phyloP scores from a whole-genome alignment of 768 basidiomycete species.

The Pisolithus albus region DNA sequence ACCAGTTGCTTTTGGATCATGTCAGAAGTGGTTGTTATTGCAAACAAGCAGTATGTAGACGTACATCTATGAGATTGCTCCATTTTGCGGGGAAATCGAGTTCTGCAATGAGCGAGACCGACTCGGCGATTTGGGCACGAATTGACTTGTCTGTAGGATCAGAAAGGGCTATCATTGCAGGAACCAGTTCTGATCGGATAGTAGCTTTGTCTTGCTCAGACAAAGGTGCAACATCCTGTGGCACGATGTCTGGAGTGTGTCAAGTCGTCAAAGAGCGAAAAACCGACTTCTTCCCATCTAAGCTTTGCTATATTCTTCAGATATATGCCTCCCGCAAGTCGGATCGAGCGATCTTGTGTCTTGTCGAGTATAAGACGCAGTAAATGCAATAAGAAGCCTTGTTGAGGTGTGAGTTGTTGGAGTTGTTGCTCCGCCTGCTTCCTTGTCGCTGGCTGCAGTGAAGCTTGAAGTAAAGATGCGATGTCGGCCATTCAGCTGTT shows the following conservation, averaged over 20 bases:
- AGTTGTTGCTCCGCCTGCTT: constrained; percentile 82
- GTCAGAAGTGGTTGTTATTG: neutral
- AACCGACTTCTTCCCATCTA: constrained; percentile 80
- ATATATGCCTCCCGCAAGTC: constrained; percentile 83
- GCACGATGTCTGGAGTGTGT: constrained; percentile 1
- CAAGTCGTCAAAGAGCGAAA: neutral
- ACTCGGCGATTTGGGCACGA: constrained; percentile 85
- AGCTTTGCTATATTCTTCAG: constrained; percentile 87
- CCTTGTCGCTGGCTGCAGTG: constrained; percentile 59
- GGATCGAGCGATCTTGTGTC: constrained; percentile 57
- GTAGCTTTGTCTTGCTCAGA: constrained; percentile 62
- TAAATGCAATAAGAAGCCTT: constrained; percentile 74
- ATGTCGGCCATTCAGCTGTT: constrained; percentile 54
- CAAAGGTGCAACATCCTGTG: constrained; percentile 67
- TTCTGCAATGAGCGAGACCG: constrained; percentile 85
- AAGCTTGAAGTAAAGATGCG: constrained; percentile 62
- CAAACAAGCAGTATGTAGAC: constrained; percentile 25
- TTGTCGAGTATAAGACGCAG: constrained; percentile 69
- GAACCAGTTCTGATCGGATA: constrained; percentile 73
- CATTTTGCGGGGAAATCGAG: constrained; percentile 88
- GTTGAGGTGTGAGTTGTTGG: constrained; percentile 55
- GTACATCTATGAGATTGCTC: constrained; percentile 84
- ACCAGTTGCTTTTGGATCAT: constrained; percentile 72
- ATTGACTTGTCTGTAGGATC: constrained; percentile 62
- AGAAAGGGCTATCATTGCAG: constrained; percentile 86